Conservation (phyloP, 441 rosid species). For the Capsella rubella region DNA sequence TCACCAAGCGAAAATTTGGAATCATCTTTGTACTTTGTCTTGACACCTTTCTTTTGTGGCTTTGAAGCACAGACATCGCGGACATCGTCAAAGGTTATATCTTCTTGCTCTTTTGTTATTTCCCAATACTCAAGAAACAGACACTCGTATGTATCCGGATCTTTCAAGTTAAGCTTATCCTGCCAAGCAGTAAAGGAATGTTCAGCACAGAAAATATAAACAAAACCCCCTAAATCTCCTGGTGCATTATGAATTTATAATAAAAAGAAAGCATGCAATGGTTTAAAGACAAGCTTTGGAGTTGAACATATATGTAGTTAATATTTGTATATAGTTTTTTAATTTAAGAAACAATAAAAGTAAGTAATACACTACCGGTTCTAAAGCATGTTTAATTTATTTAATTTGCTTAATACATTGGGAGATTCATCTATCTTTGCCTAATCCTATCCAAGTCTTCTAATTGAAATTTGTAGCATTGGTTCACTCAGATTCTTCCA, state of each 20-base stretch:
- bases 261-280: neutral
- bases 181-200: constrained; percentile 29
- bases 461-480: constrained; percentile 1
- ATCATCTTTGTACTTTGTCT: constrained; percentile 23
- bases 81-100: constrained; percentile 36
- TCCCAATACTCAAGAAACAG: constrained; percentile 49
- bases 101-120: constrained; percentile 21
- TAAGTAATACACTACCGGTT: neutral
- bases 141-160: constrained; percentile 39
- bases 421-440: constrained; percentile 2
- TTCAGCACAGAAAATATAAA: constrained; percentile 11
- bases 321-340: neutral
- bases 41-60: constrained; percentile 21
- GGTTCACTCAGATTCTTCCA: constrained; percentile 1
- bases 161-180: constrained; percentile 42
- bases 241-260: neutral
- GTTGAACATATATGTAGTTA: neutral
- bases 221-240: neutral
- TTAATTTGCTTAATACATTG: neutral
- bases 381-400: neutral
- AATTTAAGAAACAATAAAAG: neutral
- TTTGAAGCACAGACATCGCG: constrained; percentile 10
- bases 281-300: neutral
- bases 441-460: constrained; percentile 18
- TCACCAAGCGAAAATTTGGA: constrained; percentile 22